These are phyloP conservation scores for Seminavis robusta DNA, from an alignment of 108 stramenopile species.

Conservation along the genomic window DNA sequence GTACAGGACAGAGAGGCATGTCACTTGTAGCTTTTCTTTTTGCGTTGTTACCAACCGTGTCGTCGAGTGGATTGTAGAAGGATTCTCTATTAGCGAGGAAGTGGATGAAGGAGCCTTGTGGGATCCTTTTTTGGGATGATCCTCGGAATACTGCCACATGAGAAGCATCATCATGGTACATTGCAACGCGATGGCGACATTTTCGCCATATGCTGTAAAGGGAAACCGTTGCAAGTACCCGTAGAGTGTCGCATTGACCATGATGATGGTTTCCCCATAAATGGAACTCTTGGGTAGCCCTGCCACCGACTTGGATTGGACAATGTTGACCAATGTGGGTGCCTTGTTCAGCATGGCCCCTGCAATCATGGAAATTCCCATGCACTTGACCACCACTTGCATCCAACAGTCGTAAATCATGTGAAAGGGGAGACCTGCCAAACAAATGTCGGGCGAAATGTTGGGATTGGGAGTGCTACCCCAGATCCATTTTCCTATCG, in stretches of 20 bases:
- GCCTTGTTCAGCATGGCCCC: constrained; percentile 67
- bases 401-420: constrained; percentile 45
- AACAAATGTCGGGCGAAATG: constrained; percentile 39
- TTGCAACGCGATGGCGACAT: constrained; percentile 55
- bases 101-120: no score
- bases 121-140: no score
- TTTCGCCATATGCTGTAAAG: constrained; percentile 83
- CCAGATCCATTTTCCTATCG: constrained; percentile 67
- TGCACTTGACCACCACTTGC: constrained; percentile 48
- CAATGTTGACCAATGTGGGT: constrained; percentile 67
- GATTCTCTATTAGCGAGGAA: no score
- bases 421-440: constrained; percentile 36
- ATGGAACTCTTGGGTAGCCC: constrained; percentile 51
- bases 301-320: constrained; percentile 43
- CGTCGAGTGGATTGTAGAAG: no score
- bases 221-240: constrained; percentile 62
- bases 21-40: no score
- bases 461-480: constrained; percentile 29
- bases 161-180: constrained; percentile 41
- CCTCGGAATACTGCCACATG: constrained; percentile 72
- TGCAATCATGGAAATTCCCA: constrained; percentile 73
- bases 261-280: constrained; percentile 67
- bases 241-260: constrained; percentile 66
- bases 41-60: no score
- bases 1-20: no score